Percentiles rank a stretch among this genome's conserved stretches.
Conservation (phyloP, 2,329 filamentous ascomycete genomes). For the Pyricularia sp. region DNA sequence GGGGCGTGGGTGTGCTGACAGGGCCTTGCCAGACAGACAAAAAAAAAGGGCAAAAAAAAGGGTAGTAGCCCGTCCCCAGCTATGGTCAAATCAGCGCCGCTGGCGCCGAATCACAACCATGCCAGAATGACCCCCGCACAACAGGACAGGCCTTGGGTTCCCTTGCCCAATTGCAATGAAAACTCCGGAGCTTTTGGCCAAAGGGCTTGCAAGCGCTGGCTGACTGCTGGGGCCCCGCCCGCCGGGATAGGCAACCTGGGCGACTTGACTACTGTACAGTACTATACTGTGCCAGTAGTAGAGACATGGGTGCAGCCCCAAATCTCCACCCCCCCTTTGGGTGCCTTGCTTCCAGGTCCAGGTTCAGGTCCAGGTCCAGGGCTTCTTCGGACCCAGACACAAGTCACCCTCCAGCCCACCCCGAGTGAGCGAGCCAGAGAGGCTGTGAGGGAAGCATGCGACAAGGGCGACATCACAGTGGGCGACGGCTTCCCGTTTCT, state of each 20-base stretch:
- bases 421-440: neutral
- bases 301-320: neutral
- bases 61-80: neutral
- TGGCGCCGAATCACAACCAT: neutral
- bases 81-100: neutral
- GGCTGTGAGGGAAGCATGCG: neutral
- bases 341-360: neutral
- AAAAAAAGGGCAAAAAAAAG: neutral
- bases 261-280: neutral
- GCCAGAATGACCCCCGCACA: neutral
- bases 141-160: neutral
- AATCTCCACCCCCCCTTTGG: neutral
- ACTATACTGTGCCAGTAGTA: neutral
- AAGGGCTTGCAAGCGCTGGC: neutral
- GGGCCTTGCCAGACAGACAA: neutral
- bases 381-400: neutral
- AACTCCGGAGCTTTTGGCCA: conserved; percentile 2
- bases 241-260: neutral
- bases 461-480: neutral
- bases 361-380: neutral
- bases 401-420: neutral
- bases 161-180: neutral
- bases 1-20: conserved; percentile 1
- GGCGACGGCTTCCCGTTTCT: neutral
- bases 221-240: conserved; percentile 1